Conservation (phyloP, 805 yeast species). For the Starmerella gropengiesseri region DNA sequence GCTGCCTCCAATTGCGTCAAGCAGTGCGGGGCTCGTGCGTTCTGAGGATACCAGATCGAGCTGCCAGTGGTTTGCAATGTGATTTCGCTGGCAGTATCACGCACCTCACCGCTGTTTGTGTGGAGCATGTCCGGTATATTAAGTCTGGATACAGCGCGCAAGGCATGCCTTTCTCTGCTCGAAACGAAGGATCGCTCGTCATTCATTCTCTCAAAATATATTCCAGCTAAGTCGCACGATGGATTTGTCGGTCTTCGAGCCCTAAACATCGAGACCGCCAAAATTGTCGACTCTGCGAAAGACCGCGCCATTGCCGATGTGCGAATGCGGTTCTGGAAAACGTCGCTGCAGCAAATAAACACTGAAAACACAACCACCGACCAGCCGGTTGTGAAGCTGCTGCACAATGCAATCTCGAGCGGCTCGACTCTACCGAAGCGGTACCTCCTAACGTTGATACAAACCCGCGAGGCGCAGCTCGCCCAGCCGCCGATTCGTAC, state of each 20-base stretch:
- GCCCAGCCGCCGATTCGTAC: constrained; percentile 38
- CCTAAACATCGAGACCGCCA: constrained; percentile 53
- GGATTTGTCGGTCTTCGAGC: constrained; percentile 54
- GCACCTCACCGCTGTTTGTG: not conserved
- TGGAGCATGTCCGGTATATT: constrained; percentile 1
- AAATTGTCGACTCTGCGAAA: constrained; percentile 35
- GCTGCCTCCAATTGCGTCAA: too few relatives aligned
- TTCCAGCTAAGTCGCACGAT: constrained; percentile 49
- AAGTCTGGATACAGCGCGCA: constrained; percentile 22
- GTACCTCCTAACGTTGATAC: constrained; percentile 49
- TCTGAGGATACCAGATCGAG: too few relatives aligned
- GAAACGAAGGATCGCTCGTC: constrained; percentile 49
- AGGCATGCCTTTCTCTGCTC: constrained; percentile 38
- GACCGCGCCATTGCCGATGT: constrained; percentile 33
- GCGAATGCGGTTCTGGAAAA: constrained; percentile 68
- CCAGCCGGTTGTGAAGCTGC: constrained; percentile 45
- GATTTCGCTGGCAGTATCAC: not conserved
- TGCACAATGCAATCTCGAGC: constrained; percentile 41
- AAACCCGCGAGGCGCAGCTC: constrained; percentile 46
- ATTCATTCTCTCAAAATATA: constrained; percentile 52
- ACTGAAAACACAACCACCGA: constrained; percentile 29
- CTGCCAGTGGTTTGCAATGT: too few relatives aligned
- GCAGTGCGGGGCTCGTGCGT: too few relatives aligned
- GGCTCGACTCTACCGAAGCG: constrained; percentile 43
- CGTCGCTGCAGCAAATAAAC: constrained; percentile 34